These are phyloP conservation scores for Citrus glauca DNA, from an alignment of 345 rosid species.

Conservation along the genomic window DNA sequence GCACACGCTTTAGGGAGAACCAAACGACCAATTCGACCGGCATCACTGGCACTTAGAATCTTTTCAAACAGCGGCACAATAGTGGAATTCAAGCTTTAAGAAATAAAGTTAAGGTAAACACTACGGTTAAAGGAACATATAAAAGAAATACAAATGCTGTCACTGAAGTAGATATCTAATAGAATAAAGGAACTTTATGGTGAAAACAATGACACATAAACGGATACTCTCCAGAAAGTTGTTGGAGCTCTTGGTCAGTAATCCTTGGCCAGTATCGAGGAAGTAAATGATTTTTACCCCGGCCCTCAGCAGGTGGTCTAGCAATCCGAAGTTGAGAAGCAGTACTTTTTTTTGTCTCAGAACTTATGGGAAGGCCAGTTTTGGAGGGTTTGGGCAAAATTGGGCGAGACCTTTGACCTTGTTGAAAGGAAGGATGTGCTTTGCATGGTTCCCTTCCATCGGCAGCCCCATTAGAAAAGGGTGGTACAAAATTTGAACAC, in stretches of 20 bases:
- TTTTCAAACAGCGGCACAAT: conserved; percentile 93
- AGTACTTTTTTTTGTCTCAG: conserved; percentile 42
- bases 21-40: conserved; percentile 92
- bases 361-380: conserved; percentile 27
- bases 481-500: conserved; percentile 27
- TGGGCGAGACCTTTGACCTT: conserved; percentile 48
- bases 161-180: neutral
- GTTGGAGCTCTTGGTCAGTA: conserved; percentile 88
- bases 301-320: conserved; percentile 82
- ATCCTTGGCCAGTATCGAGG: conserved; percentile 95
- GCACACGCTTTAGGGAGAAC: conserved; percentile 99
- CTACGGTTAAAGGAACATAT: conserved; percentile 10
- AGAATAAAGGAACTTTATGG: neutral
- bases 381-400: conserved; percentile 57
- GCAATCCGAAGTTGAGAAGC: conserved; percentile 52
- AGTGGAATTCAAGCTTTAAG: conserved; percentile 63
- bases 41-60: conserved; percentile 94
- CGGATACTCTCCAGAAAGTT: conserved; percentile 95
- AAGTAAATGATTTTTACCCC: conserved; percentile 84
- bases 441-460: conserved; percentile 49
- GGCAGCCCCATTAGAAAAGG: conserved; percentile 32
- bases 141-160: conserved; percentile 4
- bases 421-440: conserved; percentile 35
- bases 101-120: conserved; percentile 37
- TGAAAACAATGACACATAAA: conserved; percentile 14